Evolutionary conservation across 2,329 filamentous ascomycete species (phyloP).

Genomic region (Westerdykella aurantiaca): DNA sequence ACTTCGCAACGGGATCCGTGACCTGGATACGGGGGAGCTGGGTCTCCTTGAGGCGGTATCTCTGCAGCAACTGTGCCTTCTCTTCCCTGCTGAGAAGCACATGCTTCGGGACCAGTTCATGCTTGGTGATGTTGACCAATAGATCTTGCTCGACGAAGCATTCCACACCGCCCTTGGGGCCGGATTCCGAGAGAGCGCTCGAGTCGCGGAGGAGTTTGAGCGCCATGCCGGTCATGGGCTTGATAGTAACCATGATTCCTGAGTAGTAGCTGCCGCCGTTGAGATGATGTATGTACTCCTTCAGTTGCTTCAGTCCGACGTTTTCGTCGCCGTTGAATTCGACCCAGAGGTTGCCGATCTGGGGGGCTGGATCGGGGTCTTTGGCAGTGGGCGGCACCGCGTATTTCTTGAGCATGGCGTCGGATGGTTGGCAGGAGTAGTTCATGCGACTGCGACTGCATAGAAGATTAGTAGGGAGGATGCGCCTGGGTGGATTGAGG

Average conservation of each 20-base stretch:
- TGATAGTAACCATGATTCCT: slow-evolving; percentile 83
- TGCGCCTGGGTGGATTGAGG: slow-evolving; percentile 1
- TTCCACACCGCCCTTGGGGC: slow-evolving; percentile 81
- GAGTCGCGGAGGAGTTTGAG: slow-evolving; percentile 30
- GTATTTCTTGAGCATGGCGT: slow-evolving; percentile 79
- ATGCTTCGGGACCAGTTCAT: slow-evolving; percentile 93
- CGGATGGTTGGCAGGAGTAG: slow-evolving; percentile 80
- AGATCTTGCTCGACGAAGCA: slow-evolving; percentile 94
- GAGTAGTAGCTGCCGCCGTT: slow-evolving; percentile 75
- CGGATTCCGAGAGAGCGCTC: slow-evolving; percentile 18
- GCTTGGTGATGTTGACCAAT: slow-evolving; percentile 95
- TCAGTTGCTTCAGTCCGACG: slow-evolving; percentile 89
- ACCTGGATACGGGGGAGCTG: slow-evolving; percentile 89
- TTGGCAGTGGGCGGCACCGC: slow-evolving; percentile 63
- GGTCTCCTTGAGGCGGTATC: slow-evolving; percentile 95
- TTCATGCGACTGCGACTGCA: slow-evolving; percentile 73
- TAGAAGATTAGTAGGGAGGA: slow-evolving; percentile 6
- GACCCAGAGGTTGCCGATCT: slow-evolving; percentile 85
- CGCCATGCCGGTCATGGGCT: slow-evolving; percentile 76
- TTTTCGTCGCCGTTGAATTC: slow-evolving; percentile 78
- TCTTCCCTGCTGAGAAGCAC: slow-evolving; percentile 85
- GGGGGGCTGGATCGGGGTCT: slow-evolving; percentile 64
- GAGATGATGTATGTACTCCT: slow-evolving; percentile 79
- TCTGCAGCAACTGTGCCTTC: slow-evolving; percentile 75
- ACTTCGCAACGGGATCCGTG: slow-evolving; percentile 87